A percentile compares a stretch with the other conserved stretches of the same genome.
These are phyloP conservation scores for Candida ulmi DNA, from an alignment of 805 yeast species.

Conservation along the genomic window DNA sequence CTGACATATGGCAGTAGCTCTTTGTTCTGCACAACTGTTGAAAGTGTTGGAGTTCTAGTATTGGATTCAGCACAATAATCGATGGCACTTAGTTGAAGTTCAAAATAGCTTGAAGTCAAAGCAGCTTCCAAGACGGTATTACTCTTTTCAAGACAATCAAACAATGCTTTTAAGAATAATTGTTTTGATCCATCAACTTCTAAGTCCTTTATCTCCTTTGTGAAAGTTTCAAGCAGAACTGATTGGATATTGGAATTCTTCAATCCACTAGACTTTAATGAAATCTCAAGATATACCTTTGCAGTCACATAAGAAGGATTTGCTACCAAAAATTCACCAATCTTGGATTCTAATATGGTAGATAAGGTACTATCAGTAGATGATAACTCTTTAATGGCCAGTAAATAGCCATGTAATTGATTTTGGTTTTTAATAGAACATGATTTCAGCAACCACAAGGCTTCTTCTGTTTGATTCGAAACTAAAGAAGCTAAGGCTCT, in stretches of 20 bases:
- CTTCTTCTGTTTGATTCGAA: slow-evolving; percentile 26
- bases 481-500: slow-evolving; percentile 53
- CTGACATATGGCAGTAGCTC: slow-evolving; percentile 39
- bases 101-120: slow-evolving; percentile 34
- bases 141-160: slow-evolving; percentile 19
- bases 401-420: slow-evolving; percentile 51
- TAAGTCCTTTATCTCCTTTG: slow-evolving; percentile 17
- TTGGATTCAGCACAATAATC: slow-evolving; percentile 20
- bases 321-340: slow-evolving; percentile 12
- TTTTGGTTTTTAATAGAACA: slow-evolving; percentile 32
- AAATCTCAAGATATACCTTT: slow-evolving; percentile 27
- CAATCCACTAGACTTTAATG: background rate
- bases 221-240: background rate
- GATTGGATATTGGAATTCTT: background rate
- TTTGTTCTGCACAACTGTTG: slow-evolving; percentile 19
- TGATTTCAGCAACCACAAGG: slow-evolving; percentile 20
- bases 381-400: slow-evolving; percentile 39
- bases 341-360: slow-evolving; percentile 2
- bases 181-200: slow-evolving; percentile 46
- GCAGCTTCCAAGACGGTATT: slow-evolving; percentile 28
- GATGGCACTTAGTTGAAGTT: slow-evolving; percentile 40
- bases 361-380: slow-evolving; percentile 5
- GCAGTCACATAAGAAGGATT: slow-evolving; percentile 28
- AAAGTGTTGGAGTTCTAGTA: slow-evolving; percentile 7
- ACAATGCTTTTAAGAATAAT: slow-evolving; percentile 33